Conservation (phyloP, 768 basidiomycete genomes). For the Hysterangium stoloniferum region DNA sequence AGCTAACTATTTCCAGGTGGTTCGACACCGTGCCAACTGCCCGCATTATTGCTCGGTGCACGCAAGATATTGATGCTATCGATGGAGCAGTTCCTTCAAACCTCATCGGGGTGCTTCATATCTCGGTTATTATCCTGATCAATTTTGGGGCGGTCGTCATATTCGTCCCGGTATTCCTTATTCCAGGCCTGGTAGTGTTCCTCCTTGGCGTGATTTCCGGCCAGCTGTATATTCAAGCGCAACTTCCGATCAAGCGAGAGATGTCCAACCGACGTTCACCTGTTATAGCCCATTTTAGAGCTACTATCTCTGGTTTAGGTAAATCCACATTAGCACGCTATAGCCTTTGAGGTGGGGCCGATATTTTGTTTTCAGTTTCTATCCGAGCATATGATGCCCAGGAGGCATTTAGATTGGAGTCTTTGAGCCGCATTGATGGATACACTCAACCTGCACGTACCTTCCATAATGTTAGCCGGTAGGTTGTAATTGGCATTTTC, state of each 20-base stretch:
- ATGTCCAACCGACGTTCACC: constrained; percentile 15
- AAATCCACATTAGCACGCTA: not conserved
- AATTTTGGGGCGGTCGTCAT: not conserved
- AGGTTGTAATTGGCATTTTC: not conserved
- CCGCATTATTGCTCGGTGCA: constrained; percentile 20
- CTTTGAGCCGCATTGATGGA: constrained; percentile 25
- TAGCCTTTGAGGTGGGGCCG: not conserved
- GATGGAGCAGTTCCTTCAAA: constrained; percentile 7
- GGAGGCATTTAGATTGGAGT: constrained; percentile 20
- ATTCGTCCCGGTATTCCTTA: not conserved
- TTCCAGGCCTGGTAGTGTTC: constrained; percentile 14
- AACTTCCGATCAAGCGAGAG: not conserved
- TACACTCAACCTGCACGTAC: constrained; percentile 18
- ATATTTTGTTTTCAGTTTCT: constrained; percentile 22
- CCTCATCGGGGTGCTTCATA: not conserved
- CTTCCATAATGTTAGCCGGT: constrained; percentile 24
- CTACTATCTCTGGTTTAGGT: constrained; percentile 11
- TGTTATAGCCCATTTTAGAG: constrained; percentile 15
- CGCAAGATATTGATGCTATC: constrained; percentile 15
- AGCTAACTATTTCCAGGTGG: constrained; percentile 9
- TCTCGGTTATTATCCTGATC: not conserved
- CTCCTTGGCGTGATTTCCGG: constrained; percentile 24
- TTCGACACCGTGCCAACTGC: constrained; percentile 19
- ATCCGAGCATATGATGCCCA: constrained; percentile 33
- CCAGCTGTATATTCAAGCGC: constrained; percentile 21